phyloP scores from a whole-genome alignment of 2,329 filamentous ascomycete genomes.

The Falciphora oryzae region DNA sequence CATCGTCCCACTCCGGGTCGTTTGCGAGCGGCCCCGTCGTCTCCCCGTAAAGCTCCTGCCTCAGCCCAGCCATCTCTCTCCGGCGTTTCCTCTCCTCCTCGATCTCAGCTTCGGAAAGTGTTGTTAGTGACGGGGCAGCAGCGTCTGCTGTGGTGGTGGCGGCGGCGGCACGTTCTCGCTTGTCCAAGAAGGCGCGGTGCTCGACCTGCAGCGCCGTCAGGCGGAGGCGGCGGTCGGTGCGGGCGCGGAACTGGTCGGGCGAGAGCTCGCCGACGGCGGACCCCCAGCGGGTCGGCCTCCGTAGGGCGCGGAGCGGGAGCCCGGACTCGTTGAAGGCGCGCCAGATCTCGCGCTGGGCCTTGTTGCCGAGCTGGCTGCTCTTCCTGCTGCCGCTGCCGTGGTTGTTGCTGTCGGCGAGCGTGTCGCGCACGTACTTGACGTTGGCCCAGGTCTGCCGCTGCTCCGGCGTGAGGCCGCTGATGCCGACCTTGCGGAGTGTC shows the following conservation, averaged over 20 bases:
- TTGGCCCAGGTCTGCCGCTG: conserved; percentile 46
- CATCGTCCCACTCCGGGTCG: conserved; percentile 77
- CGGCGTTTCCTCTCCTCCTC: conserved; percentile 41
- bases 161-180: conserved; percentile 25
- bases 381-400: conserved; percentile 17
- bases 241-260: conserved; percentile 38
- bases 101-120: conserved; percentile 31
- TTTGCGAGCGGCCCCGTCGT: conserved; percentile 48
- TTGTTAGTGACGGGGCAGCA: conserved; percentile 12
- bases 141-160: neutral
- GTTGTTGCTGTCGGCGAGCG: conserved; percentile 27
- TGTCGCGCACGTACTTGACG: conserved; percentile 38
- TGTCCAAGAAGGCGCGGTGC: conserved; percentile 38
- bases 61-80: conserved; percentile 44
- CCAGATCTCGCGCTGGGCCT: conserved; percentile 53
- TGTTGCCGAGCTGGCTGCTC: conserved; percentile 27
- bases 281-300: conserved; percentile 37
- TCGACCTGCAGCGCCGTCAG: conserved; percentile 38
- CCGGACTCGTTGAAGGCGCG: conserved; percentile 47
- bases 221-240: conserved; percentile 34
- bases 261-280: conserved; percentile 42
- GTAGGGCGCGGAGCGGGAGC: conserved; percentile 41
- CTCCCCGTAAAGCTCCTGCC: conserved; percentile 47
- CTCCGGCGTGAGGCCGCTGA: conserved; percentile 38
- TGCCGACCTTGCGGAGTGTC: conserved; percentile 37